Base-by-base conservation (phyloP, 306 rosid species). In the Dryas alaskensis region DNA sequence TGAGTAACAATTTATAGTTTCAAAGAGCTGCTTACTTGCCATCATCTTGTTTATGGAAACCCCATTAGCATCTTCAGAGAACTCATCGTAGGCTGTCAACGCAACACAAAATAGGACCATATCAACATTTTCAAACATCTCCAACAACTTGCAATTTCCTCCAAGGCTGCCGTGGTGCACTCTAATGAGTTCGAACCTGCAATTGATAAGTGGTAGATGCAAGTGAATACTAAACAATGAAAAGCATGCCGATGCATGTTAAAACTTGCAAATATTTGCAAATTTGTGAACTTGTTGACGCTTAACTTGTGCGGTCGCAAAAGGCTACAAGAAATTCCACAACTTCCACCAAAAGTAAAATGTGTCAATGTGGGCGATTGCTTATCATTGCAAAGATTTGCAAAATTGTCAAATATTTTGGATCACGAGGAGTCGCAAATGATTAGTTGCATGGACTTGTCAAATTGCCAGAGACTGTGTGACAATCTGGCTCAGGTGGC, bases 121-220 rank as follows among this genome's bases (percentile, higher is more conserved):
- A 67, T 83, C 82, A 2, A 67, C 69, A 79, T 90, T 92, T 60
- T 86, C 96, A 73, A 92, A 92, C 92, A 89, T 89, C 64, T 78
- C 79, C 73, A 88, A 58, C 94, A 86, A 90, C 84, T 84, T 89
- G 92, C 88, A 81, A 71, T 85, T 84, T 68, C 51, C 85, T 80
- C 93, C 93, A 0, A 92, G 84, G 85, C 87, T 86, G 73, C 72
- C 82, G 10, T 85, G 80, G 69, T 90, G 86, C 31, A 85, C 81
- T 85, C 96, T 80, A 44, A 81, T 81, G 76, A 92, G 90, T 61
- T 87, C 84, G 78, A 81, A 86, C 78, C 98, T 92, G 74, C 13
- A 61, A 65, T 39, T 27, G 31, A 27, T 27, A 27, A 27, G 31
- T 2, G 31, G 31, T 27, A 27, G 31, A 27, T 27, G 31, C 31